Evolutionary conservation across 2,329 filamentous ascomycete genomes (phyloP).

Genomic region (Calonectria pseudoturangicola): DNA sequence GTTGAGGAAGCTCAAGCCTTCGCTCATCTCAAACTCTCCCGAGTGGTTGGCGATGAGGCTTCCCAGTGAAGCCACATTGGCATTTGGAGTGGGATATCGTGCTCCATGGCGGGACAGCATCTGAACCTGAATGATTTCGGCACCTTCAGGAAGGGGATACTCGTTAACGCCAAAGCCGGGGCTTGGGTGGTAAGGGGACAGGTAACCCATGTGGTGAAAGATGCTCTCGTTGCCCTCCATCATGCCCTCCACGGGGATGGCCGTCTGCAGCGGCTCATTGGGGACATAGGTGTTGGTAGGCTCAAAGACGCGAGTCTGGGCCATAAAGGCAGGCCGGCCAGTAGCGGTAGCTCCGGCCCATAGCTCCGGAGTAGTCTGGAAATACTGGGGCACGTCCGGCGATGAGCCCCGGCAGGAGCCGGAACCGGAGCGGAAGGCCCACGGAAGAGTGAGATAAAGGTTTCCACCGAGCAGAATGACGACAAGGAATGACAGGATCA

Average conservation of each 20-base stretch:
- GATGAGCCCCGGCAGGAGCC: conserved; percentile 57
- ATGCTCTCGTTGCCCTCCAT: conserved; percentile 76
- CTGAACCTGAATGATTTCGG: conserved; percentile 81
- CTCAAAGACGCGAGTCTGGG: conserved; percentile 80
- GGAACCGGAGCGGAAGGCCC: conserved; percentile 53
- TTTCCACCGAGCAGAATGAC: conserved; percentile 62
- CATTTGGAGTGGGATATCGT: conserved; percentile 80
- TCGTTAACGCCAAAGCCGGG: conserved; percentile 85
- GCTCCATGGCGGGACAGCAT: conserved; percentile 85
- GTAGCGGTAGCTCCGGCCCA: conserved; percentile 82
- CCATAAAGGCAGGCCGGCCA: conserved; percentile 81
- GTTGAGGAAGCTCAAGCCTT: conserved; percentile 79
- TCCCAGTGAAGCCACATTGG: conserved; percentile 73
- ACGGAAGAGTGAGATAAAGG: conserved; percentile 60
- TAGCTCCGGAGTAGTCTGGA: conserved; percentile 76
- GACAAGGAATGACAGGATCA: conserved; percentile 59
- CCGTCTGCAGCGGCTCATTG: conserved; percentile 82
- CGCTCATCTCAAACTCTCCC: conserved; percentile 73
- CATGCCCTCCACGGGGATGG: conserved; percentile 78
- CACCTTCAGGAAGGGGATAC: conserved; percentile 78
- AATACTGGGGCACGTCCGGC: conserved; percentile 75
- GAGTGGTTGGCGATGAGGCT: conserved; percentile 73
- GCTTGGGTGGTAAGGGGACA: conserved; percentile 82
- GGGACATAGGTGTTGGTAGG: conserved; percentile 80
- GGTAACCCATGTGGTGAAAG: conserved; percentile 80